phyloP scores from a whole-genome alignment of 2,329 filamentous ascomycete genomes.

The Orbilia oligospora region DNA sequence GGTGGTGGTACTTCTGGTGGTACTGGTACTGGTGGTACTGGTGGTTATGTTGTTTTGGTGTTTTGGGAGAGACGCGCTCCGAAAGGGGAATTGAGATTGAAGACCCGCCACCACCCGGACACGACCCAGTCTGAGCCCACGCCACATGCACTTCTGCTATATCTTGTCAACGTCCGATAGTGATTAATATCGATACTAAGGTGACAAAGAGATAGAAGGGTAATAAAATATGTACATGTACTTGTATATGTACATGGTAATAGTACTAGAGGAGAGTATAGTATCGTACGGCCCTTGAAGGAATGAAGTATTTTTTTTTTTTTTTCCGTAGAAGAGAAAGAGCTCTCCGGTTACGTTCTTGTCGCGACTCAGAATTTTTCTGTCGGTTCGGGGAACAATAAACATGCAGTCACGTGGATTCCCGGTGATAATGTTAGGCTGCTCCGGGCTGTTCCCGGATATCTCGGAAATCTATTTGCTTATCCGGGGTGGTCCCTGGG shows the following conservation, averaged over 20 bases:
- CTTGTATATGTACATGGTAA: too few relatives aligned
- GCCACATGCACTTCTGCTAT: slow-evolving; percentile 47
- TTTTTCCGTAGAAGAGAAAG: background rate
- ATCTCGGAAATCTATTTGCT: too few relatives aligned
- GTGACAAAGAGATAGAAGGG: background rate
- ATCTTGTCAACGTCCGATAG: background rate
- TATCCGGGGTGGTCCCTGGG: background rate
- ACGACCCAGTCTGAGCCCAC: slow-evolving; percentile 21
- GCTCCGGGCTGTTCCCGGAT: too few relatives aligned
- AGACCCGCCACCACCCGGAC: slow-evolving; percentile 26
- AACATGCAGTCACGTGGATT: slow-evolving; percentile 5
- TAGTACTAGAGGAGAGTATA: too few relatives aligned
- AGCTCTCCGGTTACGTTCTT: background rate
- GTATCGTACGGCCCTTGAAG: too few relatives aligned
- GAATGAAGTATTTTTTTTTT: too few relatives aligned
- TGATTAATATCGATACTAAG: too few relatives aligned
- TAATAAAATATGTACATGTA: background rate
- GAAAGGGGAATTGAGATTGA: slow-evolving; percentile 21
- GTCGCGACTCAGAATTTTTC: slow-evolving; percentile 15
- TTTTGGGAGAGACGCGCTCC: slow-evolving; percentile 40
- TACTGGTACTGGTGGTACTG: background rate
- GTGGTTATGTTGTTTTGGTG: slow-evolving; percentile 26
- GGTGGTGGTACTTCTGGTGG: background rate
- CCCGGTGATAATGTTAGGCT: too few relatives aligned
- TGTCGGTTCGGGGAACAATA: background rate